These are phyloP conservation scores for Penicillium sp. DNA, from an alignment of 2,329 filamentous ascomycete genomes.

Conservation along the genomic window DNA sequence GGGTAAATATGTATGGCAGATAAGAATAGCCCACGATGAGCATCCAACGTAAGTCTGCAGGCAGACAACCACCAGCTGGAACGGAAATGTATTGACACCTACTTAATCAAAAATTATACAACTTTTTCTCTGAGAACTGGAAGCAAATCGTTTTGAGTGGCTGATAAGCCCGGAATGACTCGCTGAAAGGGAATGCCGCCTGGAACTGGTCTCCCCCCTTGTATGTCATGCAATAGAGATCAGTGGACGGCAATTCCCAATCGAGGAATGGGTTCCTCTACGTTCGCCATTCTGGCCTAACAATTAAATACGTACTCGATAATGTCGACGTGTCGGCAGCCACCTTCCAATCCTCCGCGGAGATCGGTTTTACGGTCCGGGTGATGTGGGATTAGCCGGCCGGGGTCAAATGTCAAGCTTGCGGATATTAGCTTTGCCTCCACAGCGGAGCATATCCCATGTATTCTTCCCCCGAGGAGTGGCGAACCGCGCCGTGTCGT, in stretches of 20 bases:
- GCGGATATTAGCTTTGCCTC: too few relatives aligned
- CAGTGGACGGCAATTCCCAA: constrained; percentile 9
- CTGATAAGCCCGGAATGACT: constrained; percentile 3
- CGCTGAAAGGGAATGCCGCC: not conserved
- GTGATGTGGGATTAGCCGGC: not conserved
- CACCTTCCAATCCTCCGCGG: not conserved
- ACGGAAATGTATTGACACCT: not conserved
- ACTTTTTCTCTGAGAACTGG: not conserved
- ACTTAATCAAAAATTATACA: not conserved
- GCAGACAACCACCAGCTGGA: too few relatives aligned
- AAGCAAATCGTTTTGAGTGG: not conserved
- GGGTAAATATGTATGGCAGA: not conserved
- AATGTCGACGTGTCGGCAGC: not conserved
- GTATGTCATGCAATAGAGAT: not conserved
- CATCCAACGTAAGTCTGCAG: not conserved
- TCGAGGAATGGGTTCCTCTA: constrained; percentile 7
- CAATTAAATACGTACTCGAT: not conserved
- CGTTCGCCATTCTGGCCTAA: not conserved
- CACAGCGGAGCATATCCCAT: too few relatives aligned
- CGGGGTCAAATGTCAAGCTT: not conserved
- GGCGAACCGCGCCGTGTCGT: too few relatives aligned
- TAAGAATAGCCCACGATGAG: not conserved
- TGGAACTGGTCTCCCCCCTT: not conserved
- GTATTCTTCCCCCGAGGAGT: too few relatives aligned
- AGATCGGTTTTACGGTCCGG: not conserved